Evolutionary conservation across 2,329 filamentous ascomycete genomes (phyloP), one percentile per base, ranked within the genome.

Genomic region (Sarocladium oryzae): DNA sequence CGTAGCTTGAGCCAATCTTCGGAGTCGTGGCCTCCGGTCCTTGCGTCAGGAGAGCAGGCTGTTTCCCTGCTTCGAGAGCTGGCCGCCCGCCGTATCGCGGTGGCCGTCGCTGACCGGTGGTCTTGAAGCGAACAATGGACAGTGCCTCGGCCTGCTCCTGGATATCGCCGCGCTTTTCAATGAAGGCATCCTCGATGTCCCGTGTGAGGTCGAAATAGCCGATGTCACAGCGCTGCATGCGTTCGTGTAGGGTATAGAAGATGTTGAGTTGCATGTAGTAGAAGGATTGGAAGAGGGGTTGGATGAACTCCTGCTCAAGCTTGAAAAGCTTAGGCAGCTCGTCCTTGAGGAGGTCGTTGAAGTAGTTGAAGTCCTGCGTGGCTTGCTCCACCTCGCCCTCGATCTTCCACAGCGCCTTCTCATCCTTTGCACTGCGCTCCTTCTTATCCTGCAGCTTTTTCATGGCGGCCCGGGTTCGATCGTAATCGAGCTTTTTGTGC

Each of bases 211-310:
- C 88, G 69, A 99, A 99, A 72, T 99, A 99, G 55, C 90, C 90
- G 64, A 99, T 99, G 63, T 97, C 91, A 67, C 95, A 90, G 58
- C 80, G 84, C 72, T 99, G 93, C 93, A 99, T 99, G 71, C 86
- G 89, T 70, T 97, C 92, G 67, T 99, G 93, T 51, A 99, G 77
- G 1, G 93, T 99, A 71, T 99, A 99, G 69, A 97, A 99, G 57
- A 99, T 89, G 69, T 99, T 99, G 57, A 99, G 81, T 70, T 99
- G 93, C 93, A 99, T 99, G 76, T 97, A 99, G 73, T 99, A 99
- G 74, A 99, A 99, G 9, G 89, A 95, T 68, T 97, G 93, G 77
- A 99, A 99, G 7, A 99, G 81, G 2, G 93, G 93, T 59, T 89
- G 85, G 68, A 99, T 99, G 67, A 99, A 97, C 68, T 97, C 87